Base-by-base conservation (phyloP, 768 basidiomycete genomes). In the Fibroporia radiculosa region DNA sequence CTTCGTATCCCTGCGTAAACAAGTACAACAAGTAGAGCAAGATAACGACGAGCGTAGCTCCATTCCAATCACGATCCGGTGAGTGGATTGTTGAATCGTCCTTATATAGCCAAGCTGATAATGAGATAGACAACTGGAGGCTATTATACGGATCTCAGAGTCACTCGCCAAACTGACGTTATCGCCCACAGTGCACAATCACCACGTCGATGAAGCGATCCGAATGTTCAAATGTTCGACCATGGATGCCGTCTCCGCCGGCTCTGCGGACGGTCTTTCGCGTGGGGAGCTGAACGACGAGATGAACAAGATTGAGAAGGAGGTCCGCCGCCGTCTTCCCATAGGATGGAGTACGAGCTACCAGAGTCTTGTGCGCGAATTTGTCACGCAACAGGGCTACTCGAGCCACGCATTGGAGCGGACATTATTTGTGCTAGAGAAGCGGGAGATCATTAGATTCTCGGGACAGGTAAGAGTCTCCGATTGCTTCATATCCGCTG, bases 331-430 rank as follows among this genome's bases (percentile, higher is more conserved):
- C 52, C 70, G 92, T 38, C 67, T 96, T 50, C 93, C 92, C 1
- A 83, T 96, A 37, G 93, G 95, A 2, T 97, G 93, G 92, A 92
- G 84, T 51, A 97, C 93, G 48, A 93, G 91, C 56, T 98, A 98
- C 59, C 88, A 93, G 62, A 88, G 84, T 55, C 72, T 99, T 36
- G 77, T 93, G 27, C 78, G 84, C 49, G 95, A 98, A 66, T 98
- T 98, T 59, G 93, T 96, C 6, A 83, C 79, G 8, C 84, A 90
- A 54, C 92, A 97, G 61, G 89, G 91, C 3, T 96, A 84, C 60
- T 85, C 86, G 28, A 81, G 75, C 50, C 91, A 93, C 64, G 88
- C 93, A 18, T 73, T 98, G 18, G 96, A 99, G 62, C 72, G 92
- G 51, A 91, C 89, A 16, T 65, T 98, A 50, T 96, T 80, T 58